phyloP scores from a whole-genome alignment of 2,329 filamentous ascomycete genomes.

The Nemania serpens region DNA sequence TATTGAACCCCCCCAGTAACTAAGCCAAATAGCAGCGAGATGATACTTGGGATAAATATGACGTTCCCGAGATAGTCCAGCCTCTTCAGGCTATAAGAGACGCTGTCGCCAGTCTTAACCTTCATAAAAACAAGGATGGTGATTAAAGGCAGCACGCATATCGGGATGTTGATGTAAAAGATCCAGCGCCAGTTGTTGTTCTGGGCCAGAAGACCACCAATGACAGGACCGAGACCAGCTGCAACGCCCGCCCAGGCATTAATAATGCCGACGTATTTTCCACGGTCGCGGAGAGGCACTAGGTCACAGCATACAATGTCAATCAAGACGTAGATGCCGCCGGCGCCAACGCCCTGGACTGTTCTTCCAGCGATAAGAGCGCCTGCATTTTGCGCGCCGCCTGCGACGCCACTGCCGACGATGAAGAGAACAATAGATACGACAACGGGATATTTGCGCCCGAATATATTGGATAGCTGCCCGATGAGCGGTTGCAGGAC shows the following conservation, averaged over 20 bases:
- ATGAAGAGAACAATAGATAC: conserved; percentile 44
- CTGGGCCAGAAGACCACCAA: background rate
- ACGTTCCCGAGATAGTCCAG: conserved; percentile 45
- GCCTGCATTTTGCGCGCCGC: conserved; percentile 42
- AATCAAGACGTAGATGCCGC: conserved; percentile 25
- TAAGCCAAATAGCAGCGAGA: conserved; percentile 44
- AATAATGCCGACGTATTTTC: background rate
- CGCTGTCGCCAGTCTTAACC: background rate
- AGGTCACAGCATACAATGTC: background rate
- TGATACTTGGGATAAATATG: conserved; percentile 42
- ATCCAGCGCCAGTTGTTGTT: conserved; percentile 46
- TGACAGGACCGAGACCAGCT: background rate
- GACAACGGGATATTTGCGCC: conserved; percentile 45
- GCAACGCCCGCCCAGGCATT: background rate
- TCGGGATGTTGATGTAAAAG: conserved; percentile 45
- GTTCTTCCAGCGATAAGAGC: conserved; percentile 47
- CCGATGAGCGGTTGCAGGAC: conserved; percentile 51
- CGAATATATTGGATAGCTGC: conserved; percentile 51
- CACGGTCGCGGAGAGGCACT: background rate
- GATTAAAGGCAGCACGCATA: conserved; percentile 34
- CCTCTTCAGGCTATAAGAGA: conserved; percentile 16
- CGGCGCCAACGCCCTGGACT: conserved; percentile 48
- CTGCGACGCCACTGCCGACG: conserved; percentile 51
- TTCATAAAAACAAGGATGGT: conserved; percentile 40
- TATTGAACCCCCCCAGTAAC: conserved; percentile 31